Percentiles rank a stretch among this genome's conserved stretches.
phyloP scores from a whole-genome alignment of 2,329 filamentous ascomycete genomes.

The Botryotinia narcissicola region DNA sequence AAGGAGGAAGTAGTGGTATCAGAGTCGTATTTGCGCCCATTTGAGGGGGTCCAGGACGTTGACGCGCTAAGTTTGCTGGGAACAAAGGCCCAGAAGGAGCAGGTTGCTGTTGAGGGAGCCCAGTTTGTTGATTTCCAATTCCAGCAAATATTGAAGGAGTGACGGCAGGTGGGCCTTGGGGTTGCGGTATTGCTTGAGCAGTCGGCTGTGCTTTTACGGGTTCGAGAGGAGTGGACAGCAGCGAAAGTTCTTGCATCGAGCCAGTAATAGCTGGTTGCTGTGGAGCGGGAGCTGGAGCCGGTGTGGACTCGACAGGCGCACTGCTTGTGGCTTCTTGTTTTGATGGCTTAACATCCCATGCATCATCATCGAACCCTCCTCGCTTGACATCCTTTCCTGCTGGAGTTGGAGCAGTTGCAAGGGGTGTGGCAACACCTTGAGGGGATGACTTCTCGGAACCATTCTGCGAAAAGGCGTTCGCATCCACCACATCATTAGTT shows the following conservation, averaged over 20 bases:
- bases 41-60: conserved; percentile 70
- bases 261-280: conserved; percentile 59
- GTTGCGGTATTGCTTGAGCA: conserved; percentile 32
- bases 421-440: conserved; percentile 49
- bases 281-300: conserved; percentile 43
- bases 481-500: conserved; percentile 80
- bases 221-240: conserved; percentile 59
- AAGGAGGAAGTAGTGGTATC: conserved; percentile 71
- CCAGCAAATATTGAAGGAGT: conserved; percentile 58
- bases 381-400: conserved; percentile 47
- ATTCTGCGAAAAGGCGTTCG: conserved; percentile 72
- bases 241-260: conserved; percentile 65
- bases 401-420: conserved; percentile 43
- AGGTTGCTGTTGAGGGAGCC: conserved; percentile 36
- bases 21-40: conserved; percentile 56
- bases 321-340: conserved; percentile 47
- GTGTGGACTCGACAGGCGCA: conserved; percentile 39
- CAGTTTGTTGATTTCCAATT: conserved; percentile 49
- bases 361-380: conserved; percentile 88
- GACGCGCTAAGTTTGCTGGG: conserved; percentile 52
- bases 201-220: conserved; percentile 46
- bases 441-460: conserved; percentile 42
- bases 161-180: conserved; percentile 46
- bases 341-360: conserved; percentile 91
- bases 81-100: conserved; percentile 20